phyloP scores from a whole-genome alignment of 1,284 basidiomycete species.

The Sanghuangporus baumii region DNA sequence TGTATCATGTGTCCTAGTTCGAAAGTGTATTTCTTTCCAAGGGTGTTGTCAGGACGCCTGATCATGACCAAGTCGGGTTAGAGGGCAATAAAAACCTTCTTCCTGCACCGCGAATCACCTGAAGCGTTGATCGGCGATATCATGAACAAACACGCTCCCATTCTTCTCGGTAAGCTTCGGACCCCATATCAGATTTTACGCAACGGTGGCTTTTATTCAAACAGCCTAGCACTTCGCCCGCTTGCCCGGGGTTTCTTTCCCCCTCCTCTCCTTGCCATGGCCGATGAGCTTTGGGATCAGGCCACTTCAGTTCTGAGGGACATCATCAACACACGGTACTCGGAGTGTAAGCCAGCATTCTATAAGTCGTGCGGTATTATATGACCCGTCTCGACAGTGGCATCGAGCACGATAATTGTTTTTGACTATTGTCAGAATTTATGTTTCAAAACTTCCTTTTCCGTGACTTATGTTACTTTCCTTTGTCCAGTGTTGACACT shows the following conservation, averaged over 20 bases:
- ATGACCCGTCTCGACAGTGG: conserved; percentile 30
- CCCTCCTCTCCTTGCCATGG: neutral
- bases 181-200: neutral
- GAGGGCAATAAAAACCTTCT: neutral
- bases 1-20: neutral
- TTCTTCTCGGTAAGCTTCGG: neutral
- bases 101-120: neutral
- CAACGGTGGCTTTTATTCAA: neutral
- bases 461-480: neutral
- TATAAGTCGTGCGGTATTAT: neutral
- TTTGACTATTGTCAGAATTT: conserved; percentile 43
- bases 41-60: neutral
- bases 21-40: neutral
- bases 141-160: neutral
- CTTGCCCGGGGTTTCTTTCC: neutral
- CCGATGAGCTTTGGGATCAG: neutral
- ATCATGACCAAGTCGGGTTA: neutral
- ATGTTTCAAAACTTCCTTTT: neutral
- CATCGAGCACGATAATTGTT: conserved; percentile 44
- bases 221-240: neutral
- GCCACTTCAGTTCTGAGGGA: conserved; percentile 9
- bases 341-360: conserved; percentile 20
- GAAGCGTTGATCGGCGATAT: neutral
- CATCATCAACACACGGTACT: conserved; percentile 21
- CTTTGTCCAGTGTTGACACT: conserved; percentile 40